These are phyloP conservation scores for Excoecaria agallocha DNA, from an alignment of 345 rosid genomes.

Conservation along the genomic window DNA sequence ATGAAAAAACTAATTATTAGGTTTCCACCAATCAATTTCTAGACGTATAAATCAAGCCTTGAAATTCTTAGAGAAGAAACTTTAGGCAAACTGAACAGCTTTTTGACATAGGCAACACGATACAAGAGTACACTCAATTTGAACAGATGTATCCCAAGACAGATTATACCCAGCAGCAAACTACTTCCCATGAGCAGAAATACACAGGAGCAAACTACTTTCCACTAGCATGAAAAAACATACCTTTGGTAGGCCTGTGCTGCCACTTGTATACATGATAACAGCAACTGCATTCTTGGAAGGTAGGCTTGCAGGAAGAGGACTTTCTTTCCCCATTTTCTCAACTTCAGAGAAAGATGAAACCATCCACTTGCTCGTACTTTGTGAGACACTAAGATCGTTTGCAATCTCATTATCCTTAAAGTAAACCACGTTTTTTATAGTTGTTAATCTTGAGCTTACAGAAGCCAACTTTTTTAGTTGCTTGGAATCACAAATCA, in stretches of 20 bases:
- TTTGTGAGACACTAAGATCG: constrained; percentile 34
- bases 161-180: background rate
- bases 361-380: constrained; percentile 45
- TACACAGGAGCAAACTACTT: too few species aligned
- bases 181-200: too few species aligned
- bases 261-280: constrained; percentile 94
- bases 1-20: background rate
- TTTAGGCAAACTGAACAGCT: background rate
- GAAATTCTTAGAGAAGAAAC: background rate
- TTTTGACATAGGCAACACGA: background rate
- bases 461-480: constrained; percentile 64
- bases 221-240: constrained; percentile 10
- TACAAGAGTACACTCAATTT: background rate
- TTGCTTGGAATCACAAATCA: constrained; percentile 76
- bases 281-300: constrained; percentile 67
- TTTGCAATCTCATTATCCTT: constrained; percentile 50
- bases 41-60: constrained; percentile 3
- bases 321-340: constrained; percentile 56
- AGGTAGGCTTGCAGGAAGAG: constrained; percentile 58
- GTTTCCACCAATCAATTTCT: background rate
- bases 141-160: background rate
- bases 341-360: constrained; percentile 73
- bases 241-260: constrained; percentile 94
- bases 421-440: constrained; percentile 71
- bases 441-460: constrained; percentile 47